Evolutionary conservation across 2,329 filamentous ascomycete species (phyloP).

Genomic region (Sporothrix euskadiensis): DNA sequence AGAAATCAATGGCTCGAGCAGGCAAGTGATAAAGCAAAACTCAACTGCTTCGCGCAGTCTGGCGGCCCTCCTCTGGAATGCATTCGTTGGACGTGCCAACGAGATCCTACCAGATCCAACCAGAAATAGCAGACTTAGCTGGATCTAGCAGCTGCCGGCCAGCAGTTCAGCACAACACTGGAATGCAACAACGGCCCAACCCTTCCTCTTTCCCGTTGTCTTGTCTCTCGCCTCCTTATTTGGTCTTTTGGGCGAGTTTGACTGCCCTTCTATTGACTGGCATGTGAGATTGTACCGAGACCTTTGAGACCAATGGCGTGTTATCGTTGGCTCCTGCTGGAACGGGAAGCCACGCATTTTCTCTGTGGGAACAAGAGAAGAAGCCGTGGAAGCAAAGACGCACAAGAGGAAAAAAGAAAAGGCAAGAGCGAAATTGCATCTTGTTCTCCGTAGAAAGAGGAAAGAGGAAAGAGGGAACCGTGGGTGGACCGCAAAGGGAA

Average conservation of each 20-base stretch:
- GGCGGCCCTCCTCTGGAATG: conserved; percentile 2
- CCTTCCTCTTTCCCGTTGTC: conserved; percentile 10
- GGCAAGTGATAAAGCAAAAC: background rate
- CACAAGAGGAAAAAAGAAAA: background rate
- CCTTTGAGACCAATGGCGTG: conserved; percentile 9
- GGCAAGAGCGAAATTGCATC: background rate
- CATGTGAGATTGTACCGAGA: background rate
- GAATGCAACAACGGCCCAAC: conserved; percentile 1
- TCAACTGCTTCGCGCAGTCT: background rate
- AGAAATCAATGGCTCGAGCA: background rate
- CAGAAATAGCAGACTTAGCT: too few relatives aligned
- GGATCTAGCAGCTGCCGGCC: background rate
- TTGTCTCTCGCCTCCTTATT: background rate
- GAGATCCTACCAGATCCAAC: background rate
- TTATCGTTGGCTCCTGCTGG: conserved; percentile 1
- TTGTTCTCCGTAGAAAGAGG: background rate
- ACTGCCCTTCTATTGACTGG: background rate
- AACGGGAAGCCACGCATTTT: background rate
- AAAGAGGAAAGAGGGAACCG: background rate
- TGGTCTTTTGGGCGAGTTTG: background rate
- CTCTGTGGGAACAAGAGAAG: background rate
- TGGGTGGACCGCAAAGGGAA: background rate
- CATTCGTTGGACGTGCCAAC: background rate
- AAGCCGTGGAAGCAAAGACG: background rate
- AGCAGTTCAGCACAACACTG: background rate